Evolutionary conservation across 2,329 filamentous ascomycete species (phyloP).

Genomic region (Paraphoma chrysanthemicola): DNA sequence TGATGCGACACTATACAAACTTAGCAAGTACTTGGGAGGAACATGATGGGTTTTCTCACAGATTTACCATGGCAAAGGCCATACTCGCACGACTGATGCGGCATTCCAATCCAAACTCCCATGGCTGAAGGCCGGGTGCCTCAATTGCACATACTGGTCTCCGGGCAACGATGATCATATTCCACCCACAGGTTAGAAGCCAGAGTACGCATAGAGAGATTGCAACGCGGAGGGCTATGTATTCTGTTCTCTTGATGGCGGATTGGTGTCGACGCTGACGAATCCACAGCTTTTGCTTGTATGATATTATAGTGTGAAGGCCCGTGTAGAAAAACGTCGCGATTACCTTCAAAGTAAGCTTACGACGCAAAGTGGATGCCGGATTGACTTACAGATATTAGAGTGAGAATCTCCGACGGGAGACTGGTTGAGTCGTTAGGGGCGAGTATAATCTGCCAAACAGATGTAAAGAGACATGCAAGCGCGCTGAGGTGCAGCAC

Average conservation of each 20-base stretch:
- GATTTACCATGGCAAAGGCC: constrained; percentile 39
- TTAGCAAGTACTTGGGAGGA: no score
- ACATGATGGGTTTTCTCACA: constrained; percentile 30
- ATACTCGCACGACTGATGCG: constrained; percentile 36
- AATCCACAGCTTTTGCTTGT: constrained; percentile 40
- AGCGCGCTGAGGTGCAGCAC: constrained; percentile 44
- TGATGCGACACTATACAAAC: constrained; percentile 34
- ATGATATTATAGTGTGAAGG: constrained; percentile 43
- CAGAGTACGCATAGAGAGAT: constrained; percentile 44
- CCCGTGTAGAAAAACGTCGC: constrained; percentile 42
- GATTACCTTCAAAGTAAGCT: constrained; percentile 34
- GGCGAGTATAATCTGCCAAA: constrained; percentile 39
- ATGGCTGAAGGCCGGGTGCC: constrained; percentile 28
- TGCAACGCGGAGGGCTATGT: constrained; percentile 42
- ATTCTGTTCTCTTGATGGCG: constrained; percentile 37
- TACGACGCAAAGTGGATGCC: constrained; percentile 1
- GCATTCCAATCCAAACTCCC: constrained; percentile 45
- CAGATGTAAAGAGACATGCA: constrained; percentile 30
- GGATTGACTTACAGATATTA: constrained; percentile 35
- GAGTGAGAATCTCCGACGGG: constrained; percentile 39
- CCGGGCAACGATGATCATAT: constrained; percentile 48
- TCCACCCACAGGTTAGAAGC: constrained; percentile 49
- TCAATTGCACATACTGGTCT: constrained; percentile 40
- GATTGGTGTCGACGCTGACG: constrained; percentile 30
- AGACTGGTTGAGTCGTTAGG: constrained; percentile 36